Conservation (phyloP, 2,329 filamentous ascomycete species). For the Sarocladiaceae sp. region DNA sequence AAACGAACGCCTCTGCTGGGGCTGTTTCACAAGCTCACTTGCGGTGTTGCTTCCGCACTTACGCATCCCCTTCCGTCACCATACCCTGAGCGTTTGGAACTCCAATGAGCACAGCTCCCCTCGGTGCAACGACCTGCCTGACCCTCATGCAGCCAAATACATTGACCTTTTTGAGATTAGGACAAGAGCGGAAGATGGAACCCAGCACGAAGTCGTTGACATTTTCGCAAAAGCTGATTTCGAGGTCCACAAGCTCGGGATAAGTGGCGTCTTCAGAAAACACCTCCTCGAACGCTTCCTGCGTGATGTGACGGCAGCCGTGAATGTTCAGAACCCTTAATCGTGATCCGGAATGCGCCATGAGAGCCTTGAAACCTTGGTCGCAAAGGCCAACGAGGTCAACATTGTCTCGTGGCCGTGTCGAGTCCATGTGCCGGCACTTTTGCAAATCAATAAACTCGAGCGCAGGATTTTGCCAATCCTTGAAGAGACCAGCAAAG, state of each 20-base stretch:
- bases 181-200: slow-evolving; percentile 60
- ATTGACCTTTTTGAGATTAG: slow-evolving; percentile 53
- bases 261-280: slow-evolving; percentile 63
- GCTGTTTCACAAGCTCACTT: too few species aligned
- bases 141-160: slow-evolving; percentile 65
- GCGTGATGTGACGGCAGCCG: slow-evolving; percentile 76
- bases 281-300: slow-evolving; percentile 66
- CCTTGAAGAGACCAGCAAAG: slow-evolving; percentile 67
- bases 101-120: slow-evolving; percentile 52
- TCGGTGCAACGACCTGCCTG: slow-evolving; percentile 47
- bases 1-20: not conserved
- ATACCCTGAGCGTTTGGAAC: slow-evolving; percentile 56
- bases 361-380: slow-evolving; percentile 72
- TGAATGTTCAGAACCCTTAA: slow-evolving; percentile 72
- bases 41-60: too few species aligned
- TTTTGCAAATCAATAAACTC: slow-evolving; percentile 69
- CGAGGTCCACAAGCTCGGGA: slow-evolving; percentile 64
- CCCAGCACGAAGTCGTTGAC: slow-evolving; percentile 63
- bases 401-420: slow-evolving; percentile 60
- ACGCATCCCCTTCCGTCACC: slow-evolving; percentile 47
- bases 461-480: slow-evolving; percentile 72
- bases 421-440: slow-evolving; percentile 72
- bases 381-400: slow-evolving; percentile 69
- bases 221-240: slow-evolving; percentile 71
- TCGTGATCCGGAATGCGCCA: slow-evolving; percentile 71